These are phyloP conservation scores for Aspergillus fischeri DNA, from an alignment of 2,329 filamentous ascomycete genomes.

Conservation along the genomic window DNA sequence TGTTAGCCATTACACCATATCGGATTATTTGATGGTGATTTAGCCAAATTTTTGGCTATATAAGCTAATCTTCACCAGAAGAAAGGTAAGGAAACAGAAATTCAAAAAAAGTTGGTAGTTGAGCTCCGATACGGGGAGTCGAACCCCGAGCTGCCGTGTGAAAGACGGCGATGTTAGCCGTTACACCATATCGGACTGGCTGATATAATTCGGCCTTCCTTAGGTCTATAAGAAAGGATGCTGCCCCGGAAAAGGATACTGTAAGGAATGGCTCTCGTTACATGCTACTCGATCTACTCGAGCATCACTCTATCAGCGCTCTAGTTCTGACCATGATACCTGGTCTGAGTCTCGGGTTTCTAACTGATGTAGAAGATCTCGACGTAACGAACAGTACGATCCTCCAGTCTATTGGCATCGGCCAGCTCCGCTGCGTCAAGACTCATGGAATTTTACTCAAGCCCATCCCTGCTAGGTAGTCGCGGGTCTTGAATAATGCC, in stretches of 20 bases:
- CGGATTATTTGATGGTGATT: not conserved
- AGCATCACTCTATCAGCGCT: not conserved
- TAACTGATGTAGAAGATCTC: not conserved
- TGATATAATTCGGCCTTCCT: not conserved
- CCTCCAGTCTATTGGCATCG: not conserved
- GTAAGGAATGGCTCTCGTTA: too few species aligned
- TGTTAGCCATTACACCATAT: not conserved
- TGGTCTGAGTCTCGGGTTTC: too few species aligned
- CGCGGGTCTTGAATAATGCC: not conserved
- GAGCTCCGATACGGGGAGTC: conserved; percentile 28
- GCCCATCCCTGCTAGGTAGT: not conserved
- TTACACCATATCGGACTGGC: conserved; percentile 11
- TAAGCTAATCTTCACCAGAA: not conserved
- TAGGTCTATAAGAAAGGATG: too few species aligned
- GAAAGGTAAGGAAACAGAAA: not conserved
- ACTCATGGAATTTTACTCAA: not conserved
- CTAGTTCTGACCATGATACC: not conserved
- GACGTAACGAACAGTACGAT: not conserved
- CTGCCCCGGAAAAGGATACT: too few species aligned
- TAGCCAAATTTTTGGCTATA: not conserved
- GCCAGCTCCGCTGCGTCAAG: not conserved
- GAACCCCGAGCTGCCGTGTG: conserved; percentile 15
- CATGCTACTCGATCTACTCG: too few species aligned
- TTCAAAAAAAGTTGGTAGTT: not conserved
- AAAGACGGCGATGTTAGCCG: conserved; percentile 11